Evolutionary conservation across 805 yeast genomes (phyloP).

Genomic region (Lipomyces japonicus): DNA sequence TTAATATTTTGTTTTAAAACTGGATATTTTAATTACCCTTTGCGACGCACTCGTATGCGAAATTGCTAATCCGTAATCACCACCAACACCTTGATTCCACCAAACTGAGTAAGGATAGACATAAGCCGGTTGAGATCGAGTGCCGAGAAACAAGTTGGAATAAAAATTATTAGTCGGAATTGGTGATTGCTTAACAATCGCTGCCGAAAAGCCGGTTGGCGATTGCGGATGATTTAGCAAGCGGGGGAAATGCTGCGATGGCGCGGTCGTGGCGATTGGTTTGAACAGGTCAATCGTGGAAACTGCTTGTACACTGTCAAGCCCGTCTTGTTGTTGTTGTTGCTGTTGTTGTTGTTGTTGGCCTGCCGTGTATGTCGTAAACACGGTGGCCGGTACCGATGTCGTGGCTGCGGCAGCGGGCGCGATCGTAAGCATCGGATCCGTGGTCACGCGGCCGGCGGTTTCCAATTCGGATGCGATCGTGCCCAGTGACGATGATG

Average conservation of each 20-base stretch:
- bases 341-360: constrained; percentile 1
- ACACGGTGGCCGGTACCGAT: constrained; percentile 2
- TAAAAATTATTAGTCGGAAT: constrained; percentile 75
- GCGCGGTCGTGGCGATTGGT: constrained; percentile 20
- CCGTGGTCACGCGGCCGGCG: constrained; percentile 6
- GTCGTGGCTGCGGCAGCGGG: neutral
- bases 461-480: constrained; percentile 6
- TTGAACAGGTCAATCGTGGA: neutral
- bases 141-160: constrained; percentile 57
- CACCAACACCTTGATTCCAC: constrained; percentile 47
- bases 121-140: constrained; percentile 53
- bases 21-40: constrained; percentile 32
- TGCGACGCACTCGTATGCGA: constrained; percentile 50
- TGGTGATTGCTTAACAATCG: constrained; percentile 40
- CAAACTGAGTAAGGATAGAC: constrained; percentile 66
- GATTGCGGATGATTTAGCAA: constrained; percentile 17
- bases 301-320: neutral
- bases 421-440: constrained; percentile 7
- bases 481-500: constrained; percentile 1
- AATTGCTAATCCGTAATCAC: constrained; percentile 53
- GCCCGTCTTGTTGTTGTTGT: neutral
- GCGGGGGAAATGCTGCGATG: constrained; percentile 11
- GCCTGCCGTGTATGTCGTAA: constrained; percentile 1
- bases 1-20: neutral
- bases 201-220: constrained; percentile 12